Conservation (phyloP, 108 stramenopile genomes). For the Cyclotella choctawhatcheeana region DNA sequence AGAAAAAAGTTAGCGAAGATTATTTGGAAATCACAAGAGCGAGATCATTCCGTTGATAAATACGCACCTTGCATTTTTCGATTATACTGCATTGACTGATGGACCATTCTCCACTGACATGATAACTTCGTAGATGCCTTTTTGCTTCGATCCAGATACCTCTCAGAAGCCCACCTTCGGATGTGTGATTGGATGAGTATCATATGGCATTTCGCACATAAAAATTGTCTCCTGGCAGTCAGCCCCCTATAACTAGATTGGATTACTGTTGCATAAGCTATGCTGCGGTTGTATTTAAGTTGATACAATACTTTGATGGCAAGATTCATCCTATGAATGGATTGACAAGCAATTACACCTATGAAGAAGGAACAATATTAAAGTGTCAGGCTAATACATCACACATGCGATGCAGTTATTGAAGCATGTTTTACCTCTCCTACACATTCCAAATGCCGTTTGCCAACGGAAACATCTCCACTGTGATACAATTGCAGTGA, state of each 20-base stretch:
- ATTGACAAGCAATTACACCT: background rate
- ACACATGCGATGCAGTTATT: background rate
- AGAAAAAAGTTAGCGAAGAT: too few species aligned
- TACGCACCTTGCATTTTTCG: background rate
- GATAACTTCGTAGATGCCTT: background rate
- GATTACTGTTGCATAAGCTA: background rate
- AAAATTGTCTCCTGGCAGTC: background rate
- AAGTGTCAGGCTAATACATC: background rate
- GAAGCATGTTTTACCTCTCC: slow-evolving; percentile 1
- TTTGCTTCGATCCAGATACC: background rate
- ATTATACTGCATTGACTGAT: background rate
- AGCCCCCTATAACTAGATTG: background rate
- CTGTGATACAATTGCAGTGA: too few species aligned
- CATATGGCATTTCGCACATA: background rate
- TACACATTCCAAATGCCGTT: too few species aligned
- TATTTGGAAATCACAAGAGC: too few species aligned
- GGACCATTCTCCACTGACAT: background rate
- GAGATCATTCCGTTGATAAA: too few species aligned
- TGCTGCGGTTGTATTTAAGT: background rate
- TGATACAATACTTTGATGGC: background rate
- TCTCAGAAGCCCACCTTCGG: background rate
- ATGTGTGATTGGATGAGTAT: background rate
- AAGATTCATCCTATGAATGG: background rate
- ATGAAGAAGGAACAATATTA: background rate
- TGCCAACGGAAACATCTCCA: too few species aligned